phyloP scores from a whole-genome alignment of 164 flowering plant genomes.

The Piper betle region DNA sequence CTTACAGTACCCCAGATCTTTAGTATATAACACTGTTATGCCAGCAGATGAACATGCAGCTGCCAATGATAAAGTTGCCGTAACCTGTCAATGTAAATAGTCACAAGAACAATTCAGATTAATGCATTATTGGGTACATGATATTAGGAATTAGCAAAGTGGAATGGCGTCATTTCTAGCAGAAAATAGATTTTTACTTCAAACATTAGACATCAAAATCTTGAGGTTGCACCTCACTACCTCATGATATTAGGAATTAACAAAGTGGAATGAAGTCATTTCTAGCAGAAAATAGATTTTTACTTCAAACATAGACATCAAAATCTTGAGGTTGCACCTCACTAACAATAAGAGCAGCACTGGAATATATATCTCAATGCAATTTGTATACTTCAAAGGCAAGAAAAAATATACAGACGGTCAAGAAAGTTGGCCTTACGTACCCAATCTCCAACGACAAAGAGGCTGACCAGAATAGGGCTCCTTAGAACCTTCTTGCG shows the following conservation, averaged over 20 bases:
- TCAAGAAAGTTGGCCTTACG: slow-evolving; percentile 8
- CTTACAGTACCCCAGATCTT: slow-evolving; percentile 41
- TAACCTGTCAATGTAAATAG: slow-evolving; percentile 25
- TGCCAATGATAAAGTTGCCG: slow-evolving; percentile 53
- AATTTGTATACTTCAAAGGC: neutral
- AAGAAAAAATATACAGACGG: neutral
- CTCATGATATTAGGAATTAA: neutral
- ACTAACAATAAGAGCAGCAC: neutral
- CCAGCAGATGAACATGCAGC: slow-evolving; percentile 72
- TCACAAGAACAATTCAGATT: neutral
- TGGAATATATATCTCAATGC: neutral
- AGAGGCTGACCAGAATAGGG: slow-evolving; percentile 47
- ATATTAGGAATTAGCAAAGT: no score
- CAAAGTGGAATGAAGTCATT: neutral
- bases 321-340: neutral
- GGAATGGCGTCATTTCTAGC: neutral
- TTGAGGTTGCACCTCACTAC: neutral
- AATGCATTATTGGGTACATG: neutral
- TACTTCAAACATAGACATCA: no score
- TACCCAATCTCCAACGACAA: slow-evolving; percentile 74
- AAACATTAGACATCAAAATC: neutral
- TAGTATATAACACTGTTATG: slow-evolving; percentile 33
- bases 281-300: neutral
- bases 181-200: no score
- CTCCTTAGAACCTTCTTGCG: slow-evolving; percentile 29